Conservation (phyloP, 2,329 filamentous ascomycete genomes). For the Aspergillus piperis region DNA sequence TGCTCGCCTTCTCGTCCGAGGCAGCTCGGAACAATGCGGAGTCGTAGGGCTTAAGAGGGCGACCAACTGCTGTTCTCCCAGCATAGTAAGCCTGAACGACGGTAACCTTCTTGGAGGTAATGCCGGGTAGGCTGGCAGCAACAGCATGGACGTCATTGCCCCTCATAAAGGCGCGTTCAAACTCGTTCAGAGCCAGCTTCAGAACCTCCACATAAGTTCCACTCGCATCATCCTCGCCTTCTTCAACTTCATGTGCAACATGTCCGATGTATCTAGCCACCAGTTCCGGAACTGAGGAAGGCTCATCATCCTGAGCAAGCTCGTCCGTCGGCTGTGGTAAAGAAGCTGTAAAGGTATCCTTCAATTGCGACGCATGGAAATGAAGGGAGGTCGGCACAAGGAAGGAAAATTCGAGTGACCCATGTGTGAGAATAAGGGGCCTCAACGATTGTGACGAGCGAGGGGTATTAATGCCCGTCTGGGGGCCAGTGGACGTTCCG, state of each 20-base stretch:
- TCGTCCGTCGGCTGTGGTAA: slow-evolving; percentile 93
- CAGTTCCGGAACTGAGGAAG: slow-evolving; percentile 90
- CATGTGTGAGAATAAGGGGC: slow-evolving; percentile 86
- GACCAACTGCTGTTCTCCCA: slow-evolving; percentile 78
- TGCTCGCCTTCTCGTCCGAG: slow-evolving; percentile 75
- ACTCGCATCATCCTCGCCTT: slow-evolving; percentile 84
- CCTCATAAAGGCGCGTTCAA: slow-evolving; percentile 89
- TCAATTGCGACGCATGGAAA: slow-evolving; percentile 92
- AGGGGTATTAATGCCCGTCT: slow-evolving; percentile 96
- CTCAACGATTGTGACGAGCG: slow-evolving; percentile 90
- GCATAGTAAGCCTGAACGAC: slow-evolving; percentile 91
- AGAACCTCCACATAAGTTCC: slow-evolving; percentile 91
- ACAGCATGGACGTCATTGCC: slow-evolving; percentile 96
- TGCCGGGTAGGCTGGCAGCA: slow-evolving; percentile 81
- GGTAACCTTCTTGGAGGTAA: slow-evolving; percentile 86
- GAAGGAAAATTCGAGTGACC: slow-evolving; percentile 93
- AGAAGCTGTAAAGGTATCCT: slow-evolving; percentile 82
- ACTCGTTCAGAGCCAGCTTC: slow-evolving; percentile 90
- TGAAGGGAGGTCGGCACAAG: slow-evolving; percentile 93
- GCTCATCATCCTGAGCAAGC: slow-evolving; percentile 96
- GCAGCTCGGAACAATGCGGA: slow-evolving; percentile 90
- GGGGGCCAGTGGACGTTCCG: slow-evolving; percentile 75
- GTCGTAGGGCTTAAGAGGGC: slow-evolving; percentile 87
- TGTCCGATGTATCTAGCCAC: slow-evolving; percentile 93
- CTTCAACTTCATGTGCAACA: slow-evolving; percentile 83